phyloP scores from a whole-genome alignment of 345 rosid species.

The Eucalyptus pauciflora region DNA sequence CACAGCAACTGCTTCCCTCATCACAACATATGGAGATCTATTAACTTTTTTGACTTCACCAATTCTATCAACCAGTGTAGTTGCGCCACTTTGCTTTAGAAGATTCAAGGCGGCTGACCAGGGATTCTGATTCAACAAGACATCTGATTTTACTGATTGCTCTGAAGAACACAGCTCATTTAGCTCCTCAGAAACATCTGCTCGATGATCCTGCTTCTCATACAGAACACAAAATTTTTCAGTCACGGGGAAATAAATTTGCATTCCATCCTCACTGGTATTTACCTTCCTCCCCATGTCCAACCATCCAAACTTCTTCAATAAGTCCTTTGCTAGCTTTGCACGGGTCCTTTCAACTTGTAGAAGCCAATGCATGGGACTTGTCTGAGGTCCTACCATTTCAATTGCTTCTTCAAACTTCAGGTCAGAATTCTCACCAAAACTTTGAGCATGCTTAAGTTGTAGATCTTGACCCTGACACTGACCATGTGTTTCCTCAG shows the following conservation, averaged over 20 bases:
- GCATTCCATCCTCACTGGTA: slow-evolving; percentile 30
- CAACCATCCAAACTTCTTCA: slow-evolving; percentile 86
- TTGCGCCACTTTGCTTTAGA: slow-evolving; percentile 53
- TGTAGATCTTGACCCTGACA: slow-evolving; percentile 6
- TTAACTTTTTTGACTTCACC: slow-evolving; percentile 40
- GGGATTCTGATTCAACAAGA: slow-evolving; percentile 28
- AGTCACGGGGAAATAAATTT: slow-evolving; percentile 74
- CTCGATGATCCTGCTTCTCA: slow-evolving; percentile 13
- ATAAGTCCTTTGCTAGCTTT: slow-evolving; percentile 68
- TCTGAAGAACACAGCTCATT: slow-evolving; percentile 3
- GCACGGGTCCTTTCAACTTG: slow-evolving; percentile 56
- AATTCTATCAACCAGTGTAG: slow-evolving; percentile 27
- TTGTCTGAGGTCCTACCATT: background rate
- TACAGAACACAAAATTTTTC: slow-evolving; percentile 34
- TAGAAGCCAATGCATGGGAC: slow-evolving; percentile 25
- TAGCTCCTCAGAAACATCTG: slow-evolving; percentile 12
- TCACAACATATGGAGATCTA: slow-evolving; percentile 44
- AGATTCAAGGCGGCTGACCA: slow-evolving; percentile 41
- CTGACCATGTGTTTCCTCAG: background rate
- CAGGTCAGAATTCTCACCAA: slow-evolving; percentile 6
- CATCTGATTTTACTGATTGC: slow-evolving; percentile 6
- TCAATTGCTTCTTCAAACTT: background rate
- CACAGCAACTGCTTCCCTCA: slow-evolving; percentile 48
- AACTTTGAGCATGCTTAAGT: slow-evolving; percentile 3
- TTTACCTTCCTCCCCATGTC: slow-evolving; percentile 67